Conservation (phyloP, 2,329 filamentous ascomycete species). For the Emmonsia crescens region DNA sequence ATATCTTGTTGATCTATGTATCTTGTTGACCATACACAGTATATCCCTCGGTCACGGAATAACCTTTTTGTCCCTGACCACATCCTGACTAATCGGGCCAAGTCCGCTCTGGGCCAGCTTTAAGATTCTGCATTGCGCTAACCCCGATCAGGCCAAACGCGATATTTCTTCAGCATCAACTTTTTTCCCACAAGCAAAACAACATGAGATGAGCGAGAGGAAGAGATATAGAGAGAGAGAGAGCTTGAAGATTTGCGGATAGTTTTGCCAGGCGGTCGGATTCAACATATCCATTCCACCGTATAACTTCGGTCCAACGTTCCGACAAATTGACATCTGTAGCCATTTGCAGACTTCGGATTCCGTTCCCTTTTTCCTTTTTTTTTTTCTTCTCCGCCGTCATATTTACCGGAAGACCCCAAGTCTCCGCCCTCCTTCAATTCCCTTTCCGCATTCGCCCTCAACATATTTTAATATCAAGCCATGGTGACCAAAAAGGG, state of each 20-base stretch:
- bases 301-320: not conserved
- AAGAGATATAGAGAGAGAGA: not conserved
- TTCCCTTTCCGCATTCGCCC: not conserved
- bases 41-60: not conserved
- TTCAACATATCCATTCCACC: not conserved
- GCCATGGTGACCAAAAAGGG: slow-evolving; percentile 38
- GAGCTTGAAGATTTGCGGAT: too few relatives aligned
- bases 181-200: slow-evolving; percentile 6
- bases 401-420: not conserved
- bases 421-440: not conserved
- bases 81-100: not conserved
- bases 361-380: not conserved
- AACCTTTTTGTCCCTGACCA: not conserved
- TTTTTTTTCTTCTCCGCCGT: too few relatives aligned
- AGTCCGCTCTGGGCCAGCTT: not conserved
- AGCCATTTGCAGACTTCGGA: not conserved
- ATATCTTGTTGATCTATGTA: too few relatives aligned
- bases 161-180: slow-evolving; percentile 1
- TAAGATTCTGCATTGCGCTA: not conserved
- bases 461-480: slow-evolving; percentile 9
- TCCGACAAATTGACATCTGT: not conserved
- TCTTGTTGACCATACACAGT: too few relatives aligned
- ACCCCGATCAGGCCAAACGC: not conserved
- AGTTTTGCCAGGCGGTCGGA: not conserved
- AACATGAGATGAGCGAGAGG: not conserved